Percentiles rank a stretch among this genome's conserved stretches.
Conservation (phyloP, 169 alveolate genomes). For the Plasmodium gonderi region DNA sequence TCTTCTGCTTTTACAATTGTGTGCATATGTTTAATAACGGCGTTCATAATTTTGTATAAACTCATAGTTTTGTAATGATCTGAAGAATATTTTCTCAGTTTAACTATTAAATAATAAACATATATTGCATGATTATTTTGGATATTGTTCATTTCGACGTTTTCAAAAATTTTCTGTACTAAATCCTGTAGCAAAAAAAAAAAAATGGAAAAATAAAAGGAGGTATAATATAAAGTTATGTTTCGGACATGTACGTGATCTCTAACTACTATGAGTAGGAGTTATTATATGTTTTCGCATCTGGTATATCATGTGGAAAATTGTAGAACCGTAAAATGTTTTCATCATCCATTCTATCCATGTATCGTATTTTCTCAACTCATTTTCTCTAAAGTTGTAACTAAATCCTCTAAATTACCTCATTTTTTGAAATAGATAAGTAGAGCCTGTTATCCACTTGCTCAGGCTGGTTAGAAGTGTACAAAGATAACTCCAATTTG, state of each 20-base stretch:
- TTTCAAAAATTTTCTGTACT: conserved; percentile 35
- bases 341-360: background rate
- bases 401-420: too few relatives aligned
- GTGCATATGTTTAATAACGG: conserved; percentile 60
- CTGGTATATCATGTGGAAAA: too few relatives aligned
- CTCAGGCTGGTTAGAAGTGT: conserved; percentile 20
- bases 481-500: conserved; percentile 54
- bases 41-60: conserved; percentile 66
- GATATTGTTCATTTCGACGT: conserved; percentile 44
- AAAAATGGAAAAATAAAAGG: background rate
- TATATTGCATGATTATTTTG: conserved; percentile 13
- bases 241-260: too few relatives aligned
- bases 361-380: background rate
- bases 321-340: too few relatives aligned
- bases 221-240: too few relatives aligned
- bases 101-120: conserved; percentile 49
- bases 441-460: conserved; percentile 31
- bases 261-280: too few relatives aligned
- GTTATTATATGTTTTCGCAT: too few relatives aligned
- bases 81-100: conserved; percentile 35
- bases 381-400: background rate
- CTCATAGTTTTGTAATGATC: conserved; percentile 29
- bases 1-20: conserved; percentile 38
- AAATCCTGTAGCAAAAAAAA: conserved; percentile 28
- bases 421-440: conserved; percentile 54